Conservation (phyloP, 768 basidiomycete species). For the Lentinula aciculospora region DNA sequence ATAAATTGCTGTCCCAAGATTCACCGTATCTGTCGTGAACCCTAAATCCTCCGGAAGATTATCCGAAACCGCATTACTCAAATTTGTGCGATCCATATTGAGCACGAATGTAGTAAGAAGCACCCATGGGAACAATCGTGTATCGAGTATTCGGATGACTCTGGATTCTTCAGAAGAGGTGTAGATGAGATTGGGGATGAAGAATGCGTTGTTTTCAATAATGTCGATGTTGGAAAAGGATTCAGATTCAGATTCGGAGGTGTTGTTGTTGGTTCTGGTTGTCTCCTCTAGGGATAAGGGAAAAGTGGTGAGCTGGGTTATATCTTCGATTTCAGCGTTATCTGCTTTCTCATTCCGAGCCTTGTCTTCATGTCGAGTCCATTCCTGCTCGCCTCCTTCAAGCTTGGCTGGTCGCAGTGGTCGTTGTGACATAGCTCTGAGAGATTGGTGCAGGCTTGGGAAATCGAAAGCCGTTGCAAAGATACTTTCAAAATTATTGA, state of each 20-base stretch:
- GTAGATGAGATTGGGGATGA: slow-evolving; percentile 23
- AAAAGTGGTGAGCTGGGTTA: not conserved
- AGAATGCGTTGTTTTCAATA: slow-evolving; percentile 22
- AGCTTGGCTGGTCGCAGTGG: not conserved
- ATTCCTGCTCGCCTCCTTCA: not conserved
- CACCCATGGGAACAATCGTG: slow-evolving; percentile 25
- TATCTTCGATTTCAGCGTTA: not conserved
- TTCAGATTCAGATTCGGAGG: slow-evolving; percentile 8
- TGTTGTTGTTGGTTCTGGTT: not conserved
- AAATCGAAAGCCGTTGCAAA: not conserved
- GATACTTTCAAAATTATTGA: not conserved
- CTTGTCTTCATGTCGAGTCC: not conserved
- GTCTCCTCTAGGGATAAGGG: too few species aligned
- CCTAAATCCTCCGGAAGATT: slow-evolving; percentile 31
- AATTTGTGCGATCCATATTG: slow-evolving; percentile 38
- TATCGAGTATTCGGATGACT: slow-evolving; percentile 23
- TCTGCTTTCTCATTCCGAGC: not conserved
- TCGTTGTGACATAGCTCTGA: not conserved
- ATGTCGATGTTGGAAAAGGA: too few species aligned
- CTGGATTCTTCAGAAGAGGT: slow-evolving; percentile 25
- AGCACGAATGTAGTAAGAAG: slow-evolving; percentile 26
- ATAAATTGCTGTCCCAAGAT: slow-evolving; percentile 30
- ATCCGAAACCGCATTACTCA: slow-evolving; percentile 36
- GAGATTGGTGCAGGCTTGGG: not conserved
- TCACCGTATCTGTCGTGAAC: slow-evolving; percentile 34